Base-by-base conservation (phyloP, 2,329 filamentous ascomycete species). In the Xylariaceae sp. region DNA sequence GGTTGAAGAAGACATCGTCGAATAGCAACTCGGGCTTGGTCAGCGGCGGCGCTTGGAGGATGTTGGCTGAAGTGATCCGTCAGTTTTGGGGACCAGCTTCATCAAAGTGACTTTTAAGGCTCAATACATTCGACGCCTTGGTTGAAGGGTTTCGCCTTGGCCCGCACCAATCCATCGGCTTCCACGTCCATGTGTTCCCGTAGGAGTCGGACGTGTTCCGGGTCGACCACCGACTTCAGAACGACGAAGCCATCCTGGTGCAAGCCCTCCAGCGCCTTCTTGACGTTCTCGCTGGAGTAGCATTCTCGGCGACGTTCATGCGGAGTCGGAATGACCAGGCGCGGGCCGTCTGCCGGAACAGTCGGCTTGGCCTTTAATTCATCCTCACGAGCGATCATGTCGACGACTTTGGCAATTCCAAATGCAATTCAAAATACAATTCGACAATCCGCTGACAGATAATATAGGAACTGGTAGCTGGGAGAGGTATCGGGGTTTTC, bases 1-100 rank as follows among this genome's bases (percentile, higher is more conserved):
- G 49, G 38, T 64, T 63, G 47, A 63, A 64, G 40, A 61, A 63
- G 3, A 64, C 46, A 42, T 63, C 59, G 29, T 59, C 48, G 36
- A 55, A 53, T 1, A 61, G 43, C 18, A 52, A 49, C 9, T 53
- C 44, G 2, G 50, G 31, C 15, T 59, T 39, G n/a, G 40, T 53
- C 12, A 63, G 35, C 5, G 59, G 60, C 7, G 60, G 58, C 9
- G 45, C 49, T 39, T 64, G 60, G 3, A 64, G 49, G 36, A 64
- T 56, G 39, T 63, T 63, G 13, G 59, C 57, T 60, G 16, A 15
- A 9, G n/a, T 4, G 17, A 14, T 7, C n/a, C n/a, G n/a, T n/a
- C n/a, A n/a, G n/a, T n/a, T n/a, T n/a, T n/a, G n/a, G n/a, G n/a
- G n/a, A n/a, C n/a, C n/a, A n/a, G n/a, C n/a, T n/a, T n/a, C n/a